Conservation (phyloP, 192 early-diverging fungal species). For the Linnemannia zychae region DNA sequence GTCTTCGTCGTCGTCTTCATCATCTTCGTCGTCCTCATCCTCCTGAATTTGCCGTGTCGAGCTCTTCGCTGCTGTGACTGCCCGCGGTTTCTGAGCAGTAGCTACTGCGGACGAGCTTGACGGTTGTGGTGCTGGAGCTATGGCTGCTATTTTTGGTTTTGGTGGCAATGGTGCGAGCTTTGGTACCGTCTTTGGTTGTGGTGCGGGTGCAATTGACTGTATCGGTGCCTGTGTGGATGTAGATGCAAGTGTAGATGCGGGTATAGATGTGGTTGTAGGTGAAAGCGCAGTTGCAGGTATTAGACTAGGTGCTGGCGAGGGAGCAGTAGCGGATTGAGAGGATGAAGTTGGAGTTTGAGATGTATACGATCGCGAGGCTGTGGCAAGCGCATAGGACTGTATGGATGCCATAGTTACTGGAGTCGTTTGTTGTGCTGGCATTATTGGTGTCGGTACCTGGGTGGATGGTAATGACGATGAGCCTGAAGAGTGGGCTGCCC, state of each 20-base stretch:
- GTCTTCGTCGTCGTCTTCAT: background rate
- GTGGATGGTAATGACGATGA: background rate
- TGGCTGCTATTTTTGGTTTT: background rate
- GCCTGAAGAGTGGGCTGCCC: background rate
- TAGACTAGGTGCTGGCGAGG: background rate
- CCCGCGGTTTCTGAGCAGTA: background rate
- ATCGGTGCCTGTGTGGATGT: background rate
- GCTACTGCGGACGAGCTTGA: background rate
- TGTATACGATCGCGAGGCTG: background rate
- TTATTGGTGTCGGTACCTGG: background rate
- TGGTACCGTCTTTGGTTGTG: background rate
- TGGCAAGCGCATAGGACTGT: background rate
- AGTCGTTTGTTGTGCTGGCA: background rate
- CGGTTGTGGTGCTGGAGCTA: background rate
- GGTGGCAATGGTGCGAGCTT: background rate
- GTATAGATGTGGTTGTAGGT: background rate
- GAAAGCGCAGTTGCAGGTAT: background rate
- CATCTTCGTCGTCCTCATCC: constrained; percentile 1
- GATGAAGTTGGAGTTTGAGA: background rate
- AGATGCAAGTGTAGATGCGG: background rate
- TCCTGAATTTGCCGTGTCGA: background rate
- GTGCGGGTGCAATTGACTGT: background rate
- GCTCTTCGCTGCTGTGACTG: background rate
- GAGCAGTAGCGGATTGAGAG: too few species aligned
- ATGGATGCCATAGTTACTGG: background rate